Conservation (phyloP, 495 filamentous ascomycete genomes). For the Letharia lupina region DNA sequence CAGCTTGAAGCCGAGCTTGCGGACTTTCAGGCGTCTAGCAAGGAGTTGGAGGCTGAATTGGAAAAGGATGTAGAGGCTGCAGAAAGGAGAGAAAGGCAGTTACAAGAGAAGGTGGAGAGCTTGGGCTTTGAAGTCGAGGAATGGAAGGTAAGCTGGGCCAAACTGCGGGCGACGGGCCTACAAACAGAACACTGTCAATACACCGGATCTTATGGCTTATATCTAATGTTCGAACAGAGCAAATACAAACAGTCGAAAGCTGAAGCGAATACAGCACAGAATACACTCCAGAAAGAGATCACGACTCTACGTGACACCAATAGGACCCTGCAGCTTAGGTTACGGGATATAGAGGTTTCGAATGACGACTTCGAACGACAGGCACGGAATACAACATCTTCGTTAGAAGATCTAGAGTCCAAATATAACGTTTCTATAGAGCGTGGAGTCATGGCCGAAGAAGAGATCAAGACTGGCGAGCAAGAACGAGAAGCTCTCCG, state of each 20-base stretch:
- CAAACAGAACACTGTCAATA: background rate
- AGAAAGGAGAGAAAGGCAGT: slow-evolving; percentile 78
- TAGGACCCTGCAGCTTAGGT: slow-evolving; percentile 66
- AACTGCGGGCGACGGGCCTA: background rate
- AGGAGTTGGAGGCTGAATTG: slow-evolving; percentile 87
- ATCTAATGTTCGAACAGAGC: slow-evolving; percentile 44
- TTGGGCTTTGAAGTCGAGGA: slow-evolving; percentile 87
- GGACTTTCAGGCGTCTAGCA: slow-evolving; percentile 89
- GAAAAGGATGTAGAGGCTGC: slow-evolving; percentile 95
- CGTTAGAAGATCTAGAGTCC: slow-evolving; percentile 90
- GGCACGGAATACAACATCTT: slow-evolving; percentile 86
- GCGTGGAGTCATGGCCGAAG: slow-evolving; percentile 83
- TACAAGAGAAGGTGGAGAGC: slow-evolving; percentile 78
- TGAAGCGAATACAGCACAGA: slow-evolving; percentile 76
- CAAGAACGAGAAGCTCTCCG: slow-evolving; percentile 80
- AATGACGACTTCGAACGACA: slow-evolving; percentile 98
- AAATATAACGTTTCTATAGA: slow-evolving; percentile 95
- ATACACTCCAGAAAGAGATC: slow-evolving; percentile 87
- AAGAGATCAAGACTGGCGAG: slow-evolving; percentile 83
- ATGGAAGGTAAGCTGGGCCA: slow-evolving; percentile 71
- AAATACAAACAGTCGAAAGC: slow-evolving; percentile 94
- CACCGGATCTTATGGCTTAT: background rate
- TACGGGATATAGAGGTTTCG: slow-evolving; percentile 92
- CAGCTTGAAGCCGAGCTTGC: slow-evolving; percentile 82
- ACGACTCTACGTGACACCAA: slow-evolving; percentile 79